Base-by-base conservation (phyloP, 306 rosid genomes). In the Morella rubra region DNA sequence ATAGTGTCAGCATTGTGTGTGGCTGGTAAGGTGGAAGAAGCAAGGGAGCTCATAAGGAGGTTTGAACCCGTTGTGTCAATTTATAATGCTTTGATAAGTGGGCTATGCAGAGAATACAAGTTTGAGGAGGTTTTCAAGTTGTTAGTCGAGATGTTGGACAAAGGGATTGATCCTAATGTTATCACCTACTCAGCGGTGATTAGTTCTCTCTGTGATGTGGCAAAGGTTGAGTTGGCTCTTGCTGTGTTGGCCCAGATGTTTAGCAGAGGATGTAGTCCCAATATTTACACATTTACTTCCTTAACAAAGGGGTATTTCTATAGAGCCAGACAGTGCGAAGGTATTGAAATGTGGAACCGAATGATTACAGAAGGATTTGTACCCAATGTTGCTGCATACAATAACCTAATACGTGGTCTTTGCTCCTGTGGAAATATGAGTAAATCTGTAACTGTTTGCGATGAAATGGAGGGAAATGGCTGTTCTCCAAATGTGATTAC, bases 11-110 rank as follows among this genome's bases (percentile, higher is more conserved):
- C 86, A 5, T 73, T 90, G 85, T 92, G 98, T 77, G 88, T 81
- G 69, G 50, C 37, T 52, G 93, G 93, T 51, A 79, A 79, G 76
- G 82, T 89, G 3, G 87, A 87, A 10, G 86, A 88, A 82, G 97
- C 97, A 5, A 86, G 82, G 78, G 92, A 83, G 81, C 41, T 91
- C 10, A 88, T 87, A 24, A 6, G 27, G 56, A 58, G 73, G 22
- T 90, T 91, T 56, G 87, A 70, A 41, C 91, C 87, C 52, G 69
- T 80, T 16, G 89, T 86, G 65, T 81, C 97, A 37, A 91, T 89
- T 80, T 95, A 88, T 81, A 92, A 95, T 83, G 89, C 97, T 80
- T 83, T 95, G 88, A 83, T 92, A 54, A 76, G 78, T 86, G 97
- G 95, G 69, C 8, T 89, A 50, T 95, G 98, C 81, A 90, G 73